These are phyloP conservation scores for Trichosporon inkin DNA, from an alignment of 1,284 basidiomycete species.

Conservation along the genomic window DNA sequence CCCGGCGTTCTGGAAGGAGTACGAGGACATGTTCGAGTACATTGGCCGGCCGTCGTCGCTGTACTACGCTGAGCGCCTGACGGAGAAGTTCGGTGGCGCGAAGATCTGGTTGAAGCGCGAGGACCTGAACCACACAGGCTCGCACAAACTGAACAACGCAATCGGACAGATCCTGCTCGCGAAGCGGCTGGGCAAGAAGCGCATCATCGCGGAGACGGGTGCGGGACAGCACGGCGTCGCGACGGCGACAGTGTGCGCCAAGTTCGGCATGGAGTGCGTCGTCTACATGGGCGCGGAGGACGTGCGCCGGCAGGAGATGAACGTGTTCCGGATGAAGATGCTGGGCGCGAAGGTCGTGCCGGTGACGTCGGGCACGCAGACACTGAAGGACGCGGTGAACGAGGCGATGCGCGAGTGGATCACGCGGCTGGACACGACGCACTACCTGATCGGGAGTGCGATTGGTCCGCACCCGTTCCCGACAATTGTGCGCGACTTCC, in stretches of 20 bases:
- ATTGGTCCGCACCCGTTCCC: slow-evolving; percentile 99
- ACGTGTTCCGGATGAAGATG: slow-evolving; percentile 98
- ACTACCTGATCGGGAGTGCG: slow-evolving; percentile 95
- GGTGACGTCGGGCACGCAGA: slow-evolving; percentile 89
- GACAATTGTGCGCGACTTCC: slow-evolving; percentile 97
- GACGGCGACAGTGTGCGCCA: slow-evolving; percentile 95
- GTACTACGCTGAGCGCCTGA: slow-evolving; percentile 68
- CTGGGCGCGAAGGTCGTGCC: slow-evolving; percentile 90
- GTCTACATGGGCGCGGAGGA: slow-evolving; percentile 99
- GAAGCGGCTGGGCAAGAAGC: slow-evolving; percentile 83
- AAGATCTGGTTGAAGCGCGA: slow-evolving; percentile 88
- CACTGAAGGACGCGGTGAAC: slow-evolving; percentile 96
- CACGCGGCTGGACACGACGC: slow-evolving; percentile 84
- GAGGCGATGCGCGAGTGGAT: slow-evolving; percentile 98
- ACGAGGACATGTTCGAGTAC: slow-evolving; percentile 81
- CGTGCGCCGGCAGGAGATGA: slow-evolving; percentile 87
- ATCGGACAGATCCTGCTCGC: slow-evolving; percentile 93
- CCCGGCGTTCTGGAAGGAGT: slow-evolving; percentile 90
- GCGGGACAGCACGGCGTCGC: slow-evolving; percentile 99
- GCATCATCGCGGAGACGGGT: slow-evolving; percentile 98
- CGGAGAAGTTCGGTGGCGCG: slow-evolving; percentile 74
- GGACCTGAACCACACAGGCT: slow-evolving; percentile 81
- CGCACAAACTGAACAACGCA: slow-evolving; percentile 96
- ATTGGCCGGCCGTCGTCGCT: slow-evolving; percentile 72
- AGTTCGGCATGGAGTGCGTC: slow-evolving; percentile 91